Conservation (phyloP, 1,284 basidiomycete species). For the Cutaneotrichosporon arboriforme region DNA sequence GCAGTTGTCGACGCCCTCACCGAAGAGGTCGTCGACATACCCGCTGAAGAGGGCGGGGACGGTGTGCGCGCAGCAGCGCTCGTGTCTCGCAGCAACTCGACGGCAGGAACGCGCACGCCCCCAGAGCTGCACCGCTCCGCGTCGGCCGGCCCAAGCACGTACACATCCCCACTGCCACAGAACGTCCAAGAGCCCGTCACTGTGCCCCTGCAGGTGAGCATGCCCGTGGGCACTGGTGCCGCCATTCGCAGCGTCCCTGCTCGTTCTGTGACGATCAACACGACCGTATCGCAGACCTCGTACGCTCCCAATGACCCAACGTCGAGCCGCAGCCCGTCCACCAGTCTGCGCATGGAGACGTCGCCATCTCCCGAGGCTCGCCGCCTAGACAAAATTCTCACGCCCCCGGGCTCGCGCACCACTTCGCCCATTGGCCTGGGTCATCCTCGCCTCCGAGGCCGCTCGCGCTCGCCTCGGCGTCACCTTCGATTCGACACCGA, state of each 20-base stretch:
- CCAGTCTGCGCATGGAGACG: neutral
- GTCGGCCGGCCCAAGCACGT: slow-evolving; percentile 1
- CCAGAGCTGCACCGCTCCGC: neutral
- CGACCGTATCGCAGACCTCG: slow-evolving; percentile 7
- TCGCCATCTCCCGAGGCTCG: slow-evolving; percentile 28
- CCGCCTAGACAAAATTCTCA: slow-evolving; percentile 29
- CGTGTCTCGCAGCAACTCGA: too few species aligned
- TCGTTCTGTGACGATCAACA: slow-evolving; percentile 13
- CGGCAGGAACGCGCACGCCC: too few species aligned
- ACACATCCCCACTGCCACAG: neutral
- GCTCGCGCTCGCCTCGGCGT: slow-evolving; percentile 19
- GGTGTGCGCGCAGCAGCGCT: too few species aligned
- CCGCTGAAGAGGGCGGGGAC: too few species aligned
- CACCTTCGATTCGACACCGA: slow-evolving; percentile 31
- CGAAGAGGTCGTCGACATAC: slow-evolving; percentile 35
- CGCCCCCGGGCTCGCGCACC: slow-evolving; percentile 35
- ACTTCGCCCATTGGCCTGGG: slow-evolving; percentile 19
- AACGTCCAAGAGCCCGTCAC: neutral
- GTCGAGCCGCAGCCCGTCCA: neutral
- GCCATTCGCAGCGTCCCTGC: neutral
- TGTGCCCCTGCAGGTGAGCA: neutral
- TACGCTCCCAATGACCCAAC: slow-evolving; percentile 1
- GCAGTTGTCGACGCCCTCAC: slow-evolving; percentile 46
- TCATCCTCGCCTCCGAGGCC: slow-evolving; percentile 12
- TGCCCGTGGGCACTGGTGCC: slow-evolving; percentile 4